phyloP scores from a whole-genome alignment of 306 rosid species.

The Medicago truncatula region MtrunA17r5.0-ANR NC_053044.1:35809501-35810000 shows the following conservation, averaged over 20 bases:
- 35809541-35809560: not conserved
- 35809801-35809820: constrained; percentile 75
- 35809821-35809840: constrained; percentile 67
- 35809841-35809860: constrained; percentile 34
- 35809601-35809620: constrained; percentile 55
- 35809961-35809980: constrained; percentile 49
- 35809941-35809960: constrained; percentile 58
- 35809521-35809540: constrained; percentile 20
- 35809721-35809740: constrained; percentile 56
- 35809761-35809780: constrained; percentile 55
- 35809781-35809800: constrained; percentile 58
- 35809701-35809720: constrained; percentile 66
- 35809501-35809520: constrained; percentile 10
- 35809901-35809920: constrained; percentile 70
- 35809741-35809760: constrained; percentile 52
- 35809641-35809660: constrained; percentile 80
- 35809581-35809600: constrained; percentile 33
- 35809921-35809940: constrained; percentile 58
- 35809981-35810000: constrained; percentile 65
- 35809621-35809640: constrained; percentile 78
- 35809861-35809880: constrained; percentile 56
- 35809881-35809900: constrained; percentile 61
- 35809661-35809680: constrained; percentile 64
- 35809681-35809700: constrained; percentile 54
- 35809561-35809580: not conserved